These are phyloP conservation scores for Lipomyces mesembrius DNA, from an alignment of 805 yeast genomes.

Conservation along the genomic window DNA sequence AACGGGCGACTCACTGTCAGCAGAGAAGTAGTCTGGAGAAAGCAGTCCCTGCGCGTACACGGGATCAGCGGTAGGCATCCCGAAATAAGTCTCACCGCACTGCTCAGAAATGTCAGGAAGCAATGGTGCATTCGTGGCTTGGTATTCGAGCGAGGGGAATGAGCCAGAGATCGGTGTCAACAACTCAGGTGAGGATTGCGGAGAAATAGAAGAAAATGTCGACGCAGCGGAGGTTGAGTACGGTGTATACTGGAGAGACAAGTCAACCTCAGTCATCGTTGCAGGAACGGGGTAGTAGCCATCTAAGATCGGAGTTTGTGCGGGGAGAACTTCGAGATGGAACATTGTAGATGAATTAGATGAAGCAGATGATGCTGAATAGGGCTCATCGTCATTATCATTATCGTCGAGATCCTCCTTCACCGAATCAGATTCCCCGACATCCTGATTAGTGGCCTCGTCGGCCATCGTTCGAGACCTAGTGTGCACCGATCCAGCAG, in stretches of 20 bases:
- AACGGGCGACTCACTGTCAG: neutral
- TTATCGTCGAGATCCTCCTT: neutral
- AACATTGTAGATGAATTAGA: neutral
- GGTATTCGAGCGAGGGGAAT: constrained; percentile 20
- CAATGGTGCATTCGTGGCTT: constrained; percentile 1
- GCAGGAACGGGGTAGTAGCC: neutral
- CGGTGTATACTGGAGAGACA: constrained; percentile 12
- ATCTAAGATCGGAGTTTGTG: neutral
- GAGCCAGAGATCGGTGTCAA: constrained; percentile 27
- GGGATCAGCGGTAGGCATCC: neutral
- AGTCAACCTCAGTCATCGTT: neutral
- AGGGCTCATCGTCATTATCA: neutral
- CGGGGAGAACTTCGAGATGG: neutral
- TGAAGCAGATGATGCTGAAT: neutral
- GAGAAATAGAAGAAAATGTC: constrained; percentile 22
- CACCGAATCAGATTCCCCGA: neutral
- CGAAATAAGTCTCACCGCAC: neutral
- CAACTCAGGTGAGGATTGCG: constrained; percentile 29
- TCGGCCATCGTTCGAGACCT: constrained; percentile 6
- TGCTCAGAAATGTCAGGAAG: constrained; percentile 10
- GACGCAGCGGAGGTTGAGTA: constrained; percentile 19
- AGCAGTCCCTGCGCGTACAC: constrained; percentile 3
- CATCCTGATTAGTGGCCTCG: neutral
- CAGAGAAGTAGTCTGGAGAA: neutral
- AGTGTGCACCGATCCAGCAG: constrained; percentile 10